Evolutionary conservation across 2,329 filamentous ascomycete genomes (phyloP).

Genomic region (Ophiocordyceps robertsii): DNA sequence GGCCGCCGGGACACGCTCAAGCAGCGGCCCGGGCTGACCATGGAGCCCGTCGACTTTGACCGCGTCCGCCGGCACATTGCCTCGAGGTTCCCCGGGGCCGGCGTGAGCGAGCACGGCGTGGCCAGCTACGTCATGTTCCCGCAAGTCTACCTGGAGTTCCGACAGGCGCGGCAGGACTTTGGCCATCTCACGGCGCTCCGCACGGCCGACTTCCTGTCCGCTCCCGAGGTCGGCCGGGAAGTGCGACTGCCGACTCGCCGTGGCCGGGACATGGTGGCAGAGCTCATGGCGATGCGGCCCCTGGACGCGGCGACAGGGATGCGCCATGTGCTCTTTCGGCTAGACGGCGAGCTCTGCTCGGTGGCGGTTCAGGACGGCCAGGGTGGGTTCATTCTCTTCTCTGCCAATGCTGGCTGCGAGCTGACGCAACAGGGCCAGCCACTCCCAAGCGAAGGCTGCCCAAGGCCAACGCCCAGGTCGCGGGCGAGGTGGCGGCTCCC

Average conservation of each 20-base stretch:
- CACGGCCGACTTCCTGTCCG: neutral
- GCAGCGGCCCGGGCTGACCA: constrained; percentile 77
- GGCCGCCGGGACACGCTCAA: constrained; percentile 83
- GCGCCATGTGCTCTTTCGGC: neutral
- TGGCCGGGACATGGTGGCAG: neutral
- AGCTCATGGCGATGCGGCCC: neutral
- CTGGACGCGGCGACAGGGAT: neutral
- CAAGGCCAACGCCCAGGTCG: neutral
- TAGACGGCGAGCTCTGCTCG: neutral
- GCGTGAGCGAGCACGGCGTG: constrained; percentile 73
- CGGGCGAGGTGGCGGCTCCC: neutral
- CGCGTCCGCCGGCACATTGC: constrained; percentile 75
- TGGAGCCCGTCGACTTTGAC: constrained; percentile 75
- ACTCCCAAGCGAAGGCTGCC: neutral
- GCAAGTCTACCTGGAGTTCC: neutral
- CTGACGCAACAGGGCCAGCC: neutral
- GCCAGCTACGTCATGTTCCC: constrained; percentile 26
- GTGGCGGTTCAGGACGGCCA: neutral
- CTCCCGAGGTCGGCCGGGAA: neutral
- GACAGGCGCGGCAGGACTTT: neutral
- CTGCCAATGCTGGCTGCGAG: too few species aligned
- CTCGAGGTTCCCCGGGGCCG: constrained; percentile 63
- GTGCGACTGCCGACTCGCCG: neutral
- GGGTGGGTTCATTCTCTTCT: too few species aligned
- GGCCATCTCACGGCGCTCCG: neutral